Percentiles rank a stretch among this genome's conserved stretches.
These are phyloP conservation scores for Reutealis trisperma DNA, from an alignment of 345 rosid genomes.

Conservation along the genomic window DNA sequence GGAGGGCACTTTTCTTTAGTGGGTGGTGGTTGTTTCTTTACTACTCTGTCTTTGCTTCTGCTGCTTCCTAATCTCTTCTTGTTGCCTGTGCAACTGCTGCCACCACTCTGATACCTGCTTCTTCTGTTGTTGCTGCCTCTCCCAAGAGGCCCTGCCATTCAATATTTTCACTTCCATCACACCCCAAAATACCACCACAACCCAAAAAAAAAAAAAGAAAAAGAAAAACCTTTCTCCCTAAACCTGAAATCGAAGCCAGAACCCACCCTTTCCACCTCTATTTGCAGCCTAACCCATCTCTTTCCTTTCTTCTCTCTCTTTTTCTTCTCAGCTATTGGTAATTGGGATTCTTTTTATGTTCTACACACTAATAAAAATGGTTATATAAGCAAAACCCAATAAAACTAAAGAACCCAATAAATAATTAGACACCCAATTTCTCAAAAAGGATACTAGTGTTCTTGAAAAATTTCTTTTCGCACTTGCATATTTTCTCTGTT, in stretches of 20 bases:
- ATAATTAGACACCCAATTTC: slow-evolving; percentile 17
- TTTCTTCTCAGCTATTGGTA: slow-evolving; percentile 32
- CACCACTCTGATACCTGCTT: slow-evolving; percentile 43
- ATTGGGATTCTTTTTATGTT: slow-evolving; percentile 25
- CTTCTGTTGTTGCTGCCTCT: slow-evolving; percentile 32
- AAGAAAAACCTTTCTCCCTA: too few species aligned
- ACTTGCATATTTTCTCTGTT: neutral
- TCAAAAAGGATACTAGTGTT: slow-evolving; percentile 16
- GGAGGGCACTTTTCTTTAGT: slow-evolving; percentile 26
- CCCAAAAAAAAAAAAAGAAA: neutral
- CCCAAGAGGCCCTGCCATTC: slow-evolving; percentile 54
- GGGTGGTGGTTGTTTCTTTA: slow-evolving; percentile 18
- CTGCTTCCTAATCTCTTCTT: slow-evolving; percentile 34
- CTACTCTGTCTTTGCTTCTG: slow-evolving; percentile 3
- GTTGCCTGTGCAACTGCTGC: slow-evolving; percentile 46
- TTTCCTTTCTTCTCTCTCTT: slow-evolving; percentile 11
- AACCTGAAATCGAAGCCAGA: slow-evolving; percentile 21
- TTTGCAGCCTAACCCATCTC: slow-evolving; percentile 50
- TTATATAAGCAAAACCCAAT: slow-evolving; percentile 11
- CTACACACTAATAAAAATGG: slow-evolving; percentile 9
- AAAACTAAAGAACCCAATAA: slow-evolving; percentile 24
- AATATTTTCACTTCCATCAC: slow-evolving; percentile 47
- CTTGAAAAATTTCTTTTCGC: slow-evolving; percentile 18
- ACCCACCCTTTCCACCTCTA: slow-evolving; percentile 3
- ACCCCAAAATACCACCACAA: slow-evolving; percentile 18